These are phyloP conservation scores for Sporobolomyces roseus DNA, from an alignment of 768 basidiomycete genomes.

Conservation along the genomic window DNA sequence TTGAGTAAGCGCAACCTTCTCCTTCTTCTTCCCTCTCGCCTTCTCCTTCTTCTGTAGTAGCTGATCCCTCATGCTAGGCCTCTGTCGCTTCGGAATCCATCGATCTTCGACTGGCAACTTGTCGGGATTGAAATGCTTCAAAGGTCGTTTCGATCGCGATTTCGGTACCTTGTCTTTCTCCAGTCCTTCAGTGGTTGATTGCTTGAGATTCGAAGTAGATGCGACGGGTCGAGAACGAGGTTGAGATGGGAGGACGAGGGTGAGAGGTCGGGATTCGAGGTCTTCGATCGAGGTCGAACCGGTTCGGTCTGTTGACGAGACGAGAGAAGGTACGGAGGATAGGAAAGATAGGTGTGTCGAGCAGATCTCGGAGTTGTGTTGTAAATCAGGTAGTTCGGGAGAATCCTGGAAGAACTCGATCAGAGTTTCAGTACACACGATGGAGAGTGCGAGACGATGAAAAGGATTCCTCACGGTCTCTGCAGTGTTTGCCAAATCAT, in stretches of 20 bases:
- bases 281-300: slow-evolving; percentile 26
- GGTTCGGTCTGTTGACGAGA: not conserved
- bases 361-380: slow-evolving; percentile 48
- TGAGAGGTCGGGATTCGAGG: slow-evolving; percentile 45
- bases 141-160: slow-evolving; percentile 19
- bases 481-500: slow-evolving; percentile 48
- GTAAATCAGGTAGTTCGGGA: slow-evolving; percentile 50
- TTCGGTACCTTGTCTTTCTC: not conserved
- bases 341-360: slow-evolving; percentile 48
- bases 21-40: slow-evolving; percentile 49
- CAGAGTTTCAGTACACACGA: not conserved
- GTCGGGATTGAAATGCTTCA: slow-evolving; percentile 23
- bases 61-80: slow-evolving; percentile 38
- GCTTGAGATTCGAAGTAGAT: slow-evolving; percentile 40
- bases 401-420: slow-evolving; percentile 46
- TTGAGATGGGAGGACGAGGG: slow-evolving; percentile 31
- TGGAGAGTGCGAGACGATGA: not conserved
- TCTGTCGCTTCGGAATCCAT: slow-evolving; percentile 44
- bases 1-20: slow-evolving; percentile 46
- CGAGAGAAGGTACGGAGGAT: slow-evolving; percentile 34
- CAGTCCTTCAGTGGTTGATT: not conserved
- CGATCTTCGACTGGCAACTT: slow-evolving; percentile 30
- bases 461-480: slow-evolving; percentile 45
- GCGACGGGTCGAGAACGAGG: slow-evolving; percentile 21
- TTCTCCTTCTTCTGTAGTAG: slow-evolving; percentile 44